Percentiles rank a stretch among this genome's conserved stretches.
phyloP scores from a whole-genome alignment of 2,329 filamentous ascomycete species.

The Talaromyces sp. region DNA sequence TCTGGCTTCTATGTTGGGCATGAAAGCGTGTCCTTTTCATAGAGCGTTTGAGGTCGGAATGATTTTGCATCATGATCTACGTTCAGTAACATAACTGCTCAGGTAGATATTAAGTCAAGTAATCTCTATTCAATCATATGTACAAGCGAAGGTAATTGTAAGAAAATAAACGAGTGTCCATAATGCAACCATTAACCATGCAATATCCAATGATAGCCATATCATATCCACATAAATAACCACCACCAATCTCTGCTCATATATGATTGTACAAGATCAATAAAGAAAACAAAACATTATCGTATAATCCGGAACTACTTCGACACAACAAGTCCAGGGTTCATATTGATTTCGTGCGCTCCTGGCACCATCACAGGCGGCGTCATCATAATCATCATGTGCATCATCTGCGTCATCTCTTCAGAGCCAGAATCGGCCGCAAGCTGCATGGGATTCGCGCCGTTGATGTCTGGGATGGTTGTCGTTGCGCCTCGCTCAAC shows the following conservation, averaged over 20 bases:
- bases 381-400: constrained; percentile 11
- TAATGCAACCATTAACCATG: constrained; percentile 9
- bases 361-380: constrained; percentile 2
- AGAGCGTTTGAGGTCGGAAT: too few species aligned
- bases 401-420: constrained; percentile 13
- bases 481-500: constrained; percentile 6
- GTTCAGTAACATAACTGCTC: neutral
- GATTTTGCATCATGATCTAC: neutral
- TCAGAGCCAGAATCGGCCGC: constrained; percentile 4
- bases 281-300: neutral
- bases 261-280: neutral
- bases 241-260: neutral
- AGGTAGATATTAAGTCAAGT: neutral
- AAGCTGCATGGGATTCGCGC: constrained; percentile 5
- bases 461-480: constrained; percentile 6
- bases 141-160: constrained; percentile 2
- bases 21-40: too few species aligned
- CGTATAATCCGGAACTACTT: neutral
- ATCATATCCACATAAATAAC: neutral
- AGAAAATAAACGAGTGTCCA: constrained; percentile 9
- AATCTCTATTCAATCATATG: neutral
- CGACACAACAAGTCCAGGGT: neutral
- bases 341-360: neutral
- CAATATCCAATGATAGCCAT: neutral
- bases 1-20: neutral